A percentile compares a stretch with the other conserved stretches of the same genome.
These are phyloP conservation scores for Boletus speciosus DNA, from an alignment of 768 basidiomycete species.

Conservation along the genomic window DNA sequence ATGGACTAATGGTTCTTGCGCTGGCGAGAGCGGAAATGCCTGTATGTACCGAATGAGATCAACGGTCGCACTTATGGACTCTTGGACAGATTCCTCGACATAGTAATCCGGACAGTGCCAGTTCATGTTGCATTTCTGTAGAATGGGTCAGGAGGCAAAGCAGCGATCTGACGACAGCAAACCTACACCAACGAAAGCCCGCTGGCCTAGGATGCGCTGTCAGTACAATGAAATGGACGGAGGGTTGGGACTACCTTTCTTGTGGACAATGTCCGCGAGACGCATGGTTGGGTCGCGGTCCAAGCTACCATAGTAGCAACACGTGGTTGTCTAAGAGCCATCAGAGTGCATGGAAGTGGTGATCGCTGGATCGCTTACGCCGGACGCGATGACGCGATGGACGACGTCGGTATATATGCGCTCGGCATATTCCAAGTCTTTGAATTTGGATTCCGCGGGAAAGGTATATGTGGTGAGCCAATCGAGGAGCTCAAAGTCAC, in stretches of 20 bases:
- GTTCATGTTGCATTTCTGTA: conserved; percentile 35
- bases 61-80: conserved; percentile 60
- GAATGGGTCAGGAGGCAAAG: conserved; percentile 3
- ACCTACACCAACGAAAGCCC: conserved; percentile 82
- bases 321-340: conserved; percentile 73
- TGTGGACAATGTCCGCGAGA: conserved; percentile 71
- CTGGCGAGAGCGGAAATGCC: conserved; percentile 39
- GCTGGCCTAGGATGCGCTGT: conserved; percentile 52
- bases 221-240: neutral
- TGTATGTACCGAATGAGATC: conserved; percentile 69
- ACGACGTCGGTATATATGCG: conserved; percentile 71
- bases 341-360: conserved; percentile 3
- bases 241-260: conserved; percentile 43
- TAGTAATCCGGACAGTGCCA: conserved; percentile 75
- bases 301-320: conserved; percentile 84
- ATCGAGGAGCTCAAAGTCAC: conserved; percentile 81
- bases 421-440: conserved; percentile 64
- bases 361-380: conserved; percentile 49
- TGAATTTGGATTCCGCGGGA: conserved; percentile 79
- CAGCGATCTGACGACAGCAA: neutral
- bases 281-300: conserved; percentile 79
- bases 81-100: conserved; percentile 55
- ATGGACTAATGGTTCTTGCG: conserved; percentile 62
- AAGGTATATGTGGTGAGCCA: conserved; percentile 88
- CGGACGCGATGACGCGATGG: conserved; percentile 62